Evolutionary conservation across 306 rosid genomes (phyloP).

Genomic region (Medicago ruthenica): DNA sequence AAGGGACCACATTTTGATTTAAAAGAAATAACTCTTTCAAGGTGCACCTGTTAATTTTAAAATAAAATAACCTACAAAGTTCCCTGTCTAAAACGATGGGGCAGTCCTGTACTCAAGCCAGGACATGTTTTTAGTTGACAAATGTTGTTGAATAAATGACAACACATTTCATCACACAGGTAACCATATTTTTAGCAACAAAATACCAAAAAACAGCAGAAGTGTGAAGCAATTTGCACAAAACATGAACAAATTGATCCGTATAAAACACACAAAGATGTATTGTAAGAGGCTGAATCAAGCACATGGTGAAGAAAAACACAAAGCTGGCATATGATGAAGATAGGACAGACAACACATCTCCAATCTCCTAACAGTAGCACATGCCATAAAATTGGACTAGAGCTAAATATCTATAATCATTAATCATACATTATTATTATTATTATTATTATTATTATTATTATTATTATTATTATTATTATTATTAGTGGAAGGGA

Average conservation of each 20-base stretch:
- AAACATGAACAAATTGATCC: constrained; percentile 12
- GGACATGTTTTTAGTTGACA: background rate
- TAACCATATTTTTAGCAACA: too few species aligned
- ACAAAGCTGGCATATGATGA: constrained; percentile 36
- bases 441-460: too few species aligned
- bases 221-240: background rate
- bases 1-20: too few species aligned
- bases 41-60: background rate
- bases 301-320: constrained; percentile 18
- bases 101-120: background rate
- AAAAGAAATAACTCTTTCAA: too few species aligned
- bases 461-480: too few species aligned
- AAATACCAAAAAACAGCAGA: too few species aligned
- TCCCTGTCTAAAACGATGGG: constrained; percentile 3
- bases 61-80: background rate
- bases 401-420: constrained; percentile 32
- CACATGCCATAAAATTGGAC: constrained; percentile 40
- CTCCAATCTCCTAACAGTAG: constrained; percentile 37
- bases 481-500: too few species aligned
- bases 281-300: constrained; percentile 19
- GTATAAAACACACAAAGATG: background rate
- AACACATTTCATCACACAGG: too few species aligned
- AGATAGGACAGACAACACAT: constrained; percentile 46
- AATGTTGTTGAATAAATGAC: too few species aligned
- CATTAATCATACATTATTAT: constrained; percentile 43